Conservation (phyloP, 78 protist species). For the Pelomyxa schiedti region DNA sequence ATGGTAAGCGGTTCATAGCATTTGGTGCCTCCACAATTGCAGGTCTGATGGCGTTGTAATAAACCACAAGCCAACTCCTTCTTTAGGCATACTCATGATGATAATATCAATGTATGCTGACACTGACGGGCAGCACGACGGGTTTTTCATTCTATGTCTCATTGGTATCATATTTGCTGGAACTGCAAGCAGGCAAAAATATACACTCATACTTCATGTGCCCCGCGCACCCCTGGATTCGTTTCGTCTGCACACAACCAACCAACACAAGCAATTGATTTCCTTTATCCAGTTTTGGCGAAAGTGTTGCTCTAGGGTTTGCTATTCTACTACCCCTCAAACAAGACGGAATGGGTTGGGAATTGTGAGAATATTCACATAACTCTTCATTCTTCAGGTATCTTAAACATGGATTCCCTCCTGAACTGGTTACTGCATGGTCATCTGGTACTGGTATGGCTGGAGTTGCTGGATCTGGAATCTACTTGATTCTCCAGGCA, state of each 20-base stretch:
- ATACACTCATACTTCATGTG: too few relatives aligned
- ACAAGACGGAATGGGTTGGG: slow-evolving; percentile 33
- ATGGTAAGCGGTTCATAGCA: slow-evolving; percentile 10
- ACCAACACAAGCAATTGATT: background rate
- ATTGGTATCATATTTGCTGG: background rate
- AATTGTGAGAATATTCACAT: slow-evolving; percentile 12
- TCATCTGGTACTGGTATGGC: slow-evolving; percentile 70
- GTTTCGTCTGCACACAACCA: background rate
- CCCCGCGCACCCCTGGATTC: background rate
- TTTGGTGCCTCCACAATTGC: slow-evolving; percentile 25
- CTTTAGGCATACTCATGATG: slow-evolving; percentile 12
- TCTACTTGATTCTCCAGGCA: slow-evolving; percentile 32
- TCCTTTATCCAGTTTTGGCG: background rate
- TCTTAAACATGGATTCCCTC: slow-evolving; percentile 21
- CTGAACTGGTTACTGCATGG: slow-evolving; percentile 55
- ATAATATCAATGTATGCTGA: background rate
- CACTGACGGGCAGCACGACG: too few relatives aligned
- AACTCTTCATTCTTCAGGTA: slow-evolving; percentile 25
- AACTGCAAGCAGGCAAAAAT: too few relatives aligned
- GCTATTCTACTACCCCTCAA: background rate
- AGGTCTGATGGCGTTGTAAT: slow-evolving; percentile 2
- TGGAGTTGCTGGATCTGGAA: slow-evolving; percentile 45
- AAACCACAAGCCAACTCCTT: slow-evolving; percentile 6
- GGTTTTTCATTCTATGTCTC: background rate
- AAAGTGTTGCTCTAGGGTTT: background rate